phyloP scores from a whole-genome alignment of 2,329 filamentous ascomycete genomes.

The Ambrosiella xylebori region DNA sequence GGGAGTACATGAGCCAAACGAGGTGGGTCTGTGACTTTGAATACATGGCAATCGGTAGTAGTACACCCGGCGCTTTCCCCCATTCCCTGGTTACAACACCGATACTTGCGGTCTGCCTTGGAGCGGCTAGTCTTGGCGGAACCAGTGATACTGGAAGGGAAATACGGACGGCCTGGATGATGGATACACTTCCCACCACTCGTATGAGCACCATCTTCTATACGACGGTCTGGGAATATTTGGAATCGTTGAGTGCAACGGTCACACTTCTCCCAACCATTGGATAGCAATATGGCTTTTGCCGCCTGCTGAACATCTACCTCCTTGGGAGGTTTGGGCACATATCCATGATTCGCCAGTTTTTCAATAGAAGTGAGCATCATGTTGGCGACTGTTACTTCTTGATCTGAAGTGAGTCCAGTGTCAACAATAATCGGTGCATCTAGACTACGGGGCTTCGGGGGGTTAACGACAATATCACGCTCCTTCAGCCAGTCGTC shows the following conservation, averaged over 20 bases:
- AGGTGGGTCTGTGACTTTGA: conserved; percentile 62
- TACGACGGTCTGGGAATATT: conserved; percentile 71
- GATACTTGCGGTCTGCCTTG: conserved; percentile 29
- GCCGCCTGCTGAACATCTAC: conserved; percentile 50
- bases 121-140: conserved; percentile 25
- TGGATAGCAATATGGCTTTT: conserved; percentile 45
- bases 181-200: conserved; percentile 64
- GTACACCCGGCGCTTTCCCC: conserved; percentile 63
- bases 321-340: conserved; percentile 47
- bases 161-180: conserved; percentile 58
- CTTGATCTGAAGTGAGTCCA: conserved; percentile 48
- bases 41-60: conserved; percentile 58
- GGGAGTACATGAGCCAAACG: conserved; percentile 63
- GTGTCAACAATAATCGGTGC: conserved; percentile 43
- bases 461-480: conserved; percentile 6
- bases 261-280: conserved; percentile 77
- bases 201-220: conserved; percentile 57
- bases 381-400: conserved; percentile 45
- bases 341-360: conserved; percentile 58
- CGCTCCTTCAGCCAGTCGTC: conserved; percentile 40
- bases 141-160: conserved; percentile 37
- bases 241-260: conserved; percentile 76
- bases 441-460: not conserved
- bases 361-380: conserved; percentile 46
- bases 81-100: conserved; percentile 61